Percentiles rank a stretch among this genome's conserved stretches.
Conservation (phyloP, 441 rosid species). For the Pelargonium fulgidum region DNA sequence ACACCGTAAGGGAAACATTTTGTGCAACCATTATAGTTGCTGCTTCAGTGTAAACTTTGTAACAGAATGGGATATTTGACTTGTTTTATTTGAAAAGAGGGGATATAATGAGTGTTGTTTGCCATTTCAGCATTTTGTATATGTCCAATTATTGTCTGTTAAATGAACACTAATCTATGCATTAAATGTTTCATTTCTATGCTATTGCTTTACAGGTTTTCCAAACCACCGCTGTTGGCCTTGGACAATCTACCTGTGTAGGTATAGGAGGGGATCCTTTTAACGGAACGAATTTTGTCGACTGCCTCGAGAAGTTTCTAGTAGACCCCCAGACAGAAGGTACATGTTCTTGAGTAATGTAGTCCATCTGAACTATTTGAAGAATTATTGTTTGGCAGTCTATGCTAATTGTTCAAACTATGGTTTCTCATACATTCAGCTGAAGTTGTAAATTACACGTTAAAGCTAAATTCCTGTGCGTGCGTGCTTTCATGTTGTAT, state of each 20-base stretch:
- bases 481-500: no score
- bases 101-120: neutral
- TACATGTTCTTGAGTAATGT: neutral
- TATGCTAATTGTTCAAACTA: no score
- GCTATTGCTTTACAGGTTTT: constrained; percentile 19
- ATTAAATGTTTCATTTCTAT: neutral
- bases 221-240: constrained; percentile 28
- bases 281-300: constrained; percentile 29
- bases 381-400: no score
- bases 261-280: constrained; percentile 30
- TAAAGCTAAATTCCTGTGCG: no score
- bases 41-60: neutral
- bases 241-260: constrained; percentile 25
- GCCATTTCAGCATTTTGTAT: neutral
- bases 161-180: neutral
- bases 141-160: neutral
- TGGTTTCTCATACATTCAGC: neutral
- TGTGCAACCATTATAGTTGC: neutral
- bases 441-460: neutral
- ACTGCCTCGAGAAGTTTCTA: constrained; percentile 25
- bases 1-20: neutral
- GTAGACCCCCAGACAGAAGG: constrained; percentile 29
- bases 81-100: neutral
- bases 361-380: neutral
- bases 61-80: neutral